Conservation (phyloP, 345 rosid species). For the Heritiera fomes region DNA sequence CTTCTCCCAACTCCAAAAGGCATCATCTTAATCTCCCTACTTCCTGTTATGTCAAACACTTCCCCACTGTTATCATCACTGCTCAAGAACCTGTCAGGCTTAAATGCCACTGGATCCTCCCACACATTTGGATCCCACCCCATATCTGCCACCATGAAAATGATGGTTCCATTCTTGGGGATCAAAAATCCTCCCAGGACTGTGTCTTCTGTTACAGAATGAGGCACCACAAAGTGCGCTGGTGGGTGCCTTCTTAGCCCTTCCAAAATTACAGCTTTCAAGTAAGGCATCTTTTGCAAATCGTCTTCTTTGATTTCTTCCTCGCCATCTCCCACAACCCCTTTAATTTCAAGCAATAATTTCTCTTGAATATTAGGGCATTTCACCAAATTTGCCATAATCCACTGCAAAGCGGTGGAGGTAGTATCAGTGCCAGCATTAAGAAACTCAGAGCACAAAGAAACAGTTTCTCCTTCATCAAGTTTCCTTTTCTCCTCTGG, state of each 20-base stretch:
- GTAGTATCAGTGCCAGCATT: slow-evolving; percentile 40
- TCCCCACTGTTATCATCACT: neutral
- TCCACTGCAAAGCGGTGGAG: slow-evolving; percentile 40
- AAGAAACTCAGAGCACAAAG: slow-evolving; percentile 21
- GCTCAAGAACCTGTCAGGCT: slow-evolving; percentile 40
- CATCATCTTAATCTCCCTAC: slow-evolving; percentile 46
- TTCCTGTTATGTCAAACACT: slow-evolving; percentile 37
- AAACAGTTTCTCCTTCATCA: slow-evolving; percentile 25
- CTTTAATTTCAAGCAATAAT: slow-evolving; percentile 28
- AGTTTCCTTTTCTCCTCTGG: slow-evolving; percentile 33
- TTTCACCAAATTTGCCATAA: slow-evolving; percentile 44
- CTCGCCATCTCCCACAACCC: slow-evolving; percentile 15
- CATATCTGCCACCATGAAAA: slow-evolving; percentile 28
- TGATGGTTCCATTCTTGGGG: neutral
- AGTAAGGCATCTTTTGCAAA: slow-evolving; percentile 29
- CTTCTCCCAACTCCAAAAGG: slow-evolving; percentile 47
- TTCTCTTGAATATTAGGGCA: slow-evolving; percentile 26
- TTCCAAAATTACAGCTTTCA: slow-evolving; percentile 38
- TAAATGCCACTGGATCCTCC: slow-evolving; percentile 48
- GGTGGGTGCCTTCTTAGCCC: slow-evolving; percentile 38
- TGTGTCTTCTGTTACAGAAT: slow-evolving; percentile 1
- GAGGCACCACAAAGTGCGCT: slow-evolving; percentile 29
- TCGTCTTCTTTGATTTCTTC: slow-evolving; percentile 38
- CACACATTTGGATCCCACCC: slow-evolving; percentile 40
- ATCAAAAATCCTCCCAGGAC: slow-evolving; percentile 12